Base-by-base conservation (phyloP, 345 rosid genomes). In the Psidium friedrichsthalianum region DNA sequence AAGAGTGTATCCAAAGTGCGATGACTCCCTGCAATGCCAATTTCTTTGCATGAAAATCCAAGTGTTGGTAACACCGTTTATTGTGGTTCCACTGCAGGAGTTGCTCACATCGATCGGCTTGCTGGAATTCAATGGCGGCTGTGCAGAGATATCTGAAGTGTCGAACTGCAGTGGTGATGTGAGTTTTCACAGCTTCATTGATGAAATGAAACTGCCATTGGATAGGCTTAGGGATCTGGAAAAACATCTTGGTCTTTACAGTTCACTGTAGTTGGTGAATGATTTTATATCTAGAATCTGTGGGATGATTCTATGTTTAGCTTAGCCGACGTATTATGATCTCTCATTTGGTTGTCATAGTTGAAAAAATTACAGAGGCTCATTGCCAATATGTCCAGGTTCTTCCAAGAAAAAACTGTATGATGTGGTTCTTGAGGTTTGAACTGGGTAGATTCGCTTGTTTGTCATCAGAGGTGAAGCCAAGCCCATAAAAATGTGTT, bases 151-250 rank as follows among this genome's bases (percentile, higher is more conserved):
- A 83, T 44, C 91, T 10, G 94, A 95, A 88, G 96, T 95, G 25
- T 88, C 91, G 6, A 95, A 89, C 85, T 97, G 98, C 84, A 88
- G 85, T 20, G 99, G 99, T 21, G 98, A 97, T 90, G 98, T 95
- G 78, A 95, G 98, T 85, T 25, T 21, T 32, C 42, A 12, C 25
- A 29, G 36, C 84, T 76, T 64, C 27, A 40, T 21, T 11, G 29
- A 54, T 84, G 29, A 12, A 29, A 36, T 21, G 8, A 57, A 53
- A 42, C 57, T 82, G 44, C 29, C 42, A 51, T 56, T 82, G 84
- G 47, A 52, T 53, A 8, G 55, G 21, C 58, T 53, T 53, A 12
- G 51, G 24, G 59, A 52, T 55, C 59, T 82, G 25, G 61, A 54
- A 57, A 52, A 27, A 21, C 6, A 22, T 53, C 27, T 52, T 15